A percentile compares a stretch with the other conserved stretches of the same genome.
These are phyloP conservation scores for Vigna trinervia DNA, from an alignment of 306 rosid species.

Conservation along the genomic window DNA sequence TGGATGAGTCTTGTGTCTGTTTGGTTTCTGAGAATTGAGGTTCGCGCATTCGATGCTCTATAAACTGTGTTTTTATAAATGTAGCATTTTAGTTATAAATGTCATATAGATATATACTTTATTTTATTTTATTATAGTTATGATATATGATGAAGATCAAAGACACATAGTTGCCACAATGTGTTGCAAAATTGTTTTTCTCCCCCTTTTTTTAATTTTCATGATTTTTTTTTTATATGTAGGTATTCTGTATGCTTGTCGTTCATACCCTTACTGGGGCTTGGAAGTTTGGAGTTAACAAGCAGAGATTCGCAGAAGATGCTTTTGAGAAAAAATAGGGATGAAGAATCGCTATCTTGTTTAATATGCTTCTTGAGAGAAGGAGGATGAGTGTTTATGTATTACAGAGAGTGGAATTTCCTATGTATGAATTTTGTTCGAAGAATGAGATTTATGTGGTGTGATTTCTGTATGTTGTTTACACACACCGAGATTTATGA, in stretches of 20 bases:
- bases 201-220: background rate
- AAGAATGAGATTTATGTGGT: constrained; percentile 26
- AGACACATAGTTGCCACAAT: background rate
- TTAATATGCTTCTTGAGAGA: constrained; percentile 32
- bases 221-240: constrained; percentile 46
- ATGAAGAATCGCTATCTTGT: constrained; percentile 23
- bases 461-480: constrained; percentile 25
- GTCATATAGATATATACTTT: background rate
- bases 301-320: constrained; percentile 27
- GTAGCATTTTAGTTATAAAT: constrained; percentile 19
- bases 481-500: constrained; percentile 19
- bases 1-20: constrained; percentile 2
- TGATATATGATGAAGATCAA: constrained; percentile 23
- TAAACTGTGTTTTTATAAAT: background rate
- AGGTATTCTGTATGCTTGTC: constrained; percentile 43
- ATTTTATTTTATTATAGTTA: background rate
- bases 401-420: constrained; percentile 32
- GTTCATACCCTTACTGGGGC: background rate
- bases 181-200: background rate
- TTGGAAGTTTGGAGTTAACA: constrained; percentile 10
- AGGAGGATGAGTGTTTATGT: constrained; percentile 43
- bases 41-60: constrained; percentile 12
- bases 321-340: constrained; percentile 33
- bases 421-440: constrained; percentile 10
- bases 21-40: constrained; percentile 36